Conservation (phyloP, 768 basidiomycete genomes). For the Lactarius indigo region DNA sequence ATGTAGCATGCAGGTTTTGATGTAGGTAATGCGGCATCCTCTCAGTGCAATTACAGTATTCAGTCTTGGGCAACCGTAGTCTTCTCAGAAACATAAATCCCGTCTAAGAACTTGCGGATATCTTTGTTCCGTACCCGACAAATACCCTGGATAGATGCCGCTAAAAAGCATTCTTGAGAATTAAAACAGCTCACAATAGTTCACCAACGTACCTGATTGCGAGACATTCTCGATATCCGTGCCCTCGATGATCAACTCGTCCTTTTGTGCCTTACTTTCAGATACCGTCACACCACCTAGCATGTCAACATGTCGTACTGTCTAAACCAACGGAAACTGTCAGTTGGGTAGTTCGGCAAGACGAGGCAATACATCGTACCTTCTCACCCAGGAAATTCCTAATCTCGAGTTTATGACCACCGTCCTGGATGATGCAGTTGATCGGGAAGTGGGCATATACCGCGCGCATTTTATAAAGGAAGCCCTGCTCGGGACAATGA, state of each 20-base stretch:
- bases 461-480: conserved; percentile 99
- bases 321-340: conserved; percentile 42
- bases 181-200: background rate
- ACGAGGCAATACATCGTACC: conserved; percentile 40
- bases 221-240: conserved; percentile 97
- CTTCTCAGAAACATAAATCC: conserved; percentile 87
- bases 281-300: conserved; percentile 77
- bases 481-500: conserved; percentile 56
- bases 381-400: conserved; percentile 96
- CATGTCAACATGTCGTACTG: conserved; percentile 91
- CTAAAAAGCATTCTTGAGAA: conserved; percentile 37
- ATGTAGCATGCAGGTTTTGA: conserved; percentile 33
- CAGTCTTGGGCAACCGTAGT: conserved; percentile 47
- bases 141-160: conserved; percentile 94
- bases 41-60: background rate
- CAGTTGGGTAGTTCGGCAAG: background rate
- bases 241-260: conserved; percentile 90
- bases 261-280: conserved; percentile 91
- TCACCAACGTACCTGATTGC: conserved; percentile 67
- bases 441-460: conserved; percentile 99
- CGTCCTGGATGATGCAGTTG: conserved; percentile 90
- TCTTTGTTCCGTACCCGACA: conserved; percentile 99
- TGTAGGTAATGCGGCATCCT: background rate
- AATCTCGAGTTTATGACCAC: conserved; percentile 74
- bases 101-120: conserved; percentile 98